phyloP scores from a whole-genome alignment of 176 grass and related monocot genomes.

The Oryza coarctata region DNA sequence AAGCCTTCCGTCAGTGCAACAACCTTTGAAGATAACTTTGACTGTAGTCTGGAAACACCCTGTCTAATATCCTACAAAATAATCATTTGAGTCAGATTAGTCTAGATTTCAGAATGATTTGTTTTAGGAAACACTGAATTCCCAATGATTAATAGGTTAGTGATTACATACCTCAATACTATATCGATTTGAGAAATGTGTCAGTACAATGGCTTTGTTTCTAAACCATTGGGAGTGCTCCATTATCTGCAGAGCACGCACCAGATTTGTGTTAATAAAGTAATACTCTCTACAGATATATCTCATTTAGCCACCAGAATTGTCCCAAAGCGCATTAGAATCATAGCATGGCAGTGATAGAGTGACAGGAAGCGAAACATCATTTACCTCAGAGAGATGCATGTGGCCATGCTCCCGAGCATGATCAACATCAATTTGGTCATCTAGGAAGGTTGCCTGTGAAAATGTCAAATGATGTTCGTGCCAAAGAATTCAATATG shows the following conservation, averaged over 20 bases:
- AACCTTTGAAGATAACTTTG: constrained; percentile 69
- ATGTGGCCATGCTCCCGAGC: constrained; percentile 80
- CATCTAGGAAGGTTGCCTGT: constrained; percentile 94
- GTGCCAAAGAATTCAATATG: constrained; percentile 28
- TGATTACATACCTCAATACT: constrained; percentile 64
- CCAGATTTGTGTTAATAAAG: constrained; percentile 7
- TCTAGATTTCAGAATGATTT: not conserved
- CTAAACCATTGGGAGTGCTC: constrained; percentile 90
- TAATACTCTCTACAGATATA: not conserved
- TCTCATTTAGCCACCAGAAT: constrained; percentile 17
- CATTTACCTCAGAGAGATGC: constrained; percentile 83
- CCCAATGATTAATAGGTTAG: constrained; percentile 3
- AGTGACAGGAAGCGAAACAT: constrained; percentile 1
- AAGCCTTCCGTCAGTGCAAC: constrained; percentile 95
- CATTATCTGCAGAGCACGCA: constrained; percentile 57
- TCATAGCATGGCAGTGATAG: constrained; percentile 1
- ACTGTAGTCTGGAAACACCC: constrained; percentile 72
- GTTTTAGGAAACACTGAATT: not conserved
- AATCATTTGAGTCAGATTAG: constrained; percentile 34
- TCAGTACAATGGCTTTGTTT: constrained; percentile 78
- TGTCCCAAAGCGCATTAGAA: constrained; percentile 15
- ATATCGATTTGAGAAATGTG: constrained; percentile 91
- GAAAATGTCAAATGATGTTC: constrained; percentile 33
- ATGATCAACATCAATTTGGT: constrained; percentile 70
- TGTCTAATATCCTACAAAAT: constrained; percentile 78